Evolutionary conservation across 1,139 yeast species (phyloP).

Genomic region (Hemisphaericaspora xylofermentans): DNA sequence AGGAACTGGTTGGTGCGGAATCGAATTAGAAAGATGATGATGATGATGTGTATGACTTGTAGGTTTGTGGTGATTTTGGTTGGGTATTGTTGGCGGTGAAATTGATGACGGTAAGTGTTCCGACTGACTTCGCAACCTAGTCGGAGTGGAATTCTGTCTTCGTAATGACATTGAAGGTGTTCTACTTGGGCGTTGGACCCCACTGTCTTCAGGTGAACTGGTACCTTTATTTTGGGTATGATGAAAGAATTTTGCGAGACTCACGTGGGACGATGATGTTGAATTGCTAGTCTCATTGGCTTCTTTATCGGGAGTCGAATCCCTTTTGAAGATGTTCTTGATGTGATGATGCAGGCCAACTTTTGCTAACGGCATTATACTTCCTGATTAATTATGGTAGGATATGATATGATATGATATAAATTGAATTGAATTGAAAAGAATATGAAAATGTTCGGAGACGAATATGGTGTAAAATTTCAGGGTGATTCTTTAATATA

Average conservation of each 20-base stretch:
- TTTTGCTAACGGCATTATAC: constrained; percentile 7
- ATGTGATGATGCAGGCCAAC: constrained; percentile 20
- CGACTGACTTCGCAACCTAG: constrained; percentile 7
- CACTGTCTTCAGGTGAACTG: background rate
- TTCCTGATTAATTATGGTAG: too few relatives aligned
- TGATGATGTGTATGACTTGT: background rate
- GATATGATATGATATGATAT: too few relatives aligned
- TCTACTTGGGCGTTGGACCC: constrained; percentile 6
- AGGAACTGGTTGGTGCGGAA: constrained; percentile 6
- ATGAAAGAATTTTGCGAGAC: constrained; percentile 32
- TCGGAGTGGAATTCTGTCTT: constrained; percentile 25
- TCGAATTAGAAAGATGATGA: constrained; percentile 5
- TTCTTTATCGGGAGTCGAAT: constrained; percentile 12
- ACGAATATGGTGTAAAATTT: too few relatives aligned
- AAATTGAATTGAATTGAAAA: too few relatives aligned
- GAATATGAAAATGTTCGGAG: too few relatives aligned
- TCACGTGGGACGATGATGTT: constrained; percentile 19
- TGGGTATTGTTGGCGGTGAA: background rate
- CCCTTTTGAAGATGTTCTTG: constrained; percentile 23
- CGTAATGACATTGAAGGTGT: constrained; percentile 32
- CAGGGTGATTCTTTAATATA: too few relatives aligned
- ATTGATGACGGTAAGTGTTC: constrained; percentile 2
- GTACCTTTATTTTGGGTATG: constrained; percentile 15
- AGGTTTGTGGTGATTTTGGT: background rate
- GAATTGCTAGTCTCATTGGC: background rate